Conservation (phyloP, 129 eudicot genomes). For the Tagetes erecta region DNA sequence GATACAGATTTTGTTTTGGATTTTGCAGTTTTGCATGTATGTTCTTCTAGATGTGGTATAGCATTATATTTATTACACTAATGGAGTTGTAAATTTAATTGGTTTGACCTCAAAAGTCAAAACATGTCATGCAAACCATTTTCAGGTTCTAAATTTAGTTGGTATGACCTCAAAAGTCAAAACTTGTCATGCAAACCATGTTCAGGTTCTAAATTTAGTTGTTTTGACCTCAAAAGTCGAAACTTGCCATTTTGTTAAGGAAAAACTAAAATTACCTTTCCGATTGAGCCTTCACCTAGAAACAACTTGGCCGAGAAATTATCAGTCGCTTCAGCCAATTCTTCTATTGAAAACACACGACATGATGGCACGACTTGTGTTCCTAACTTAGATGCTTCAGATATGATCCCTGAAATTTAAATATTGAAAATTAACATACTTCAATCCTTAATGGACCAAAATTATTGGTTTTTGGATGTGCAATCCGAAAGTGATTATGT, state of each 20-base stretch:
- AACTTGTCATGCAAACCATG: background rate
- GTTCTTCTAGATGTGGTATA: background rate
- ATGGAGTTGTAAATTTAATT: background rate
- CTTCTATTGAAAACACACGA: slow-evolving; percentile 59
- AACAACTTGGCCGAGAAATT: slow-evolving; percentile 53
- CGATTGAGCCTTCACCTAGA: slow-evolving; percentile 73
- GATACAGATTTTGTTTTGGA: slow-evolving; percentile 9
- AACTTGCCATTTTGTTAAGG: slow-evolving; percentile 2
- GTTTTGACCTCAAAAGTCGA: slow-evolving; percentile 30
- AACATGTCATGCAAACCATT: background rate
- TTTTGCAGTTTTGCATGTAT: background rate
- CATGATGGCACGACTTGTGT: slow-evolving; percentile 56
- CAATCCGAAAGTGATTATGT: slow-evolving; percentile 3
- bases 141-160: slow-evolving; percentile 12
- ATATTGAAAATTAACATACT: background rate
- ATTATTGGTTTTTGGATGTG: slow-evolving; percentile 12
- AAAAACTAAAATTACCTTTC: slow-evolving; percentile 58
- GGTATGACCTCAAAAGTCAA: slow-evolving; percentile 32
- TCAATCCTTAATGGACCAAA: background rate
- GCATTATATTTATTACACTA: background rate
- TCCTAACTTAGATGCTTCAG: slow-evolving; percentile 68
- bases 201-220: slow-evolving; percentile 15
- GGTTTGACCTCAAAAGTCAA: too few relatives aligned
- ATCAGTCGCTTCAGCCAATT: slow-evolving; percentile 67
- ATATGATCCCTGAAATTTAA: slow-evolving; percentile 55